Evolutionary conservation across 2,329 filamentous ascomycete genomes (phyloP).

Genomic region (Colletotrichum neosansevieriae): DNA sequence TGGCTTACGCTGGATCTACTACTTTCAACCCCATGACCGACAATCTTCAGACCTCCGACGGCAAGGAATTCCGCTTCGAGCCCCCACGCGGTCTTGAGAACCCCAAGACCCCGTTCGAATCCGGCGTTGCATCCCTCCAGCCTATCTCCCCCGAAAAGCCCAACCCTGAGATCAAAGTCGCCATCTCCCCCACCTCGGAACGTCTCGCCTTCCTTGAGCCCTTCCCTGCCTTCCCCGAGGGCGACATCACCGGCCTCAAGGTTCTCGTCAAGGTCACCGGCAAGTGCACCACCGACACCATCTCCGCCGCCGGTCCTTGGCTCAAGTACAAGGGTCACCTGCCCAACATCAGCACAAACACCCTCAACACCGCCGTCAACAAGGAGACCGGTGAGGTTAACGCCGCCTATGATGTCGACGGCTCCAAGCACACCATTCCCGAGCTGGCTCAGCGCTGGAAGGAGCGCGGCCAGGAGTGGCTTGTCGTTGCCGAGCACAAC

Average conservation of each 20-base stretch:
- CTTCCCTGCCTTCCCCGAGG: slow-evolving; percentile 83
- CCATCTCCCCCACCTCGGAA: slow-evolving; percentile 87
- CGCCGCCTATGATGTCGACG: slow-evolving; percentile 87
- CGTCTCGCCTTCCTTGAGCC: slow-evolving; percentile 93
- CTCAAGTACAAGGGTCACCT: slow-evolving; percentile 99
- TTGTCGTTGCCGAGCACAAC: slow-evolving; percentile 97
- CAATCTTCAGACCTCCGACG: slow-evolving; percentile 81
- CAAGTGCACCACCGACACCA: slow-evolving; percentile 99
- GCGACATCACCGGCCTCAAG: slow-evolving; percentile 80
- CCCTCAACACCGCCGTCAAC: slow-evolving; percentile 93
- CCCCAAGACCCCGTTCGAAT: slow-evolving; percentile 75
- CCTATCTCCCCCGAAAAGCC: slow-evolving; percentile 76
- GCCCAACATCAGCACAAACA: slow-evolving; percentile 98
- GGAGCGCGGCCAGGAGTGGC: slow-evolving; percentile 79
- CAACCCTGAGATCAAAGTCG: slow-evolving; percentile 72
- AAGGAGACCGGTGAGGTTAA: slow-evolving; percentile 94
- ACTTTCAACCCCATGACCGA: slow-evolving; percentile 98
- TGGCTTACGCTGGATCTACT: slow-evolving; percentile 91
- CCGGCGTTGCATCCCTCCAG: slow-evolving; percentile 79
- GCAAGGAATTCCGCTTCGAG: slow-evolving; percentile 85
- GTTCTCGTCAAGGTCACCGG: slow-evolving; percentile 97
- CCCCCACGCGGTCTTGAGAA: slow-evolving; percentile 79
- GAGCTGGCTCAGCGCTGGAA: slow-evolving; percentile 90
- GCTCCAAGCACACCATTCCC: slow-evolving; percentile 81
- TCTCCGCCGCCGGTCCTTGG: slow-evolving; percentile 96